Evolutionary conservation across 2,329 filamentous ascomycete genomes (phyloP).

Genomic region (Chrysoporthe austroafricana): DNA sequence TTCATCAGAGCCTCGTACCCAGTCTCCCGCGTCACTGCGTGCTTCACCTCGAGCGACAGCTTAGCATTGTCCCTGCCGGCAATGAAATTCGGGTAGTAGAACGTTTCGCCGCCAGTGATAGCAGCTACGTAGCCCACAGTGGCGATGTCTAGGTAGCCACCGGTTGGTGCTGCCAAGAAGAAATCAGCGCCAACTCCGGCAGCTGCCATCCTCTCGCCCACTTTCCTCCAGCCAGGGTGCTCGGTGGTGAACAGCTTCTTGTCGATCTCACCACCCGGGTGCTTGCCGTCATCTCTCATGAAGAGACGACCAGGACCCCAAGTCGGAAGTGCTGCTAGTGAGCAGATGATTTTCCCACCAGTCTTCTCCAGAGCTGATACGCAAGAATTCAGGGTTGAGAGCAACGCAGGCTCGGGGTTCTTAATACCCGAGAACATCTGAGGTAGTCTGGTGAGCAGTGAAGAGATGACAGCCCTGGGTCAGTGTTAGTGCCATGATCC

Average conservation of each 20-base stretch:
- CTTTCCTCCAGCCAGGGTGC: constrained; percentile 83
- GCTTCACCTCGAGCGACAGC: constrained; percentile 81
- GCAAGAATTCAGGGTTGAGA: constrained; percentile 83
- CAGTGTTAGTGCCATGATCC: constrained; percentile 34
- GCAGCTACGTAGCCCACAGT: constrained; percentile 87
- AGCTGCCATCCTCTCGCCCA: constrained; percentile 85
- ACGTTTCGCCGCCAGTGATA: constrained; percentile 91
- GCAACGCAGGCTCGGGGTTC: constrained; percentile 85
- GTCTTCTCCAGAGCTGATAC: constrained; percentile 82
- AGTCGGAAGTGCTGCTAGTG: constrained; percentile 84
- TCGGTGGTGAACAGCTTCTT: constrained; percentile 92
- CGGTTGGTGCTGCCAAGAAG: constrained; percentile 89
- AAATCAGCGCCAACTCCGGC: constrained; percentile 89
- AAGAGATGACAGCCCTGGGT: constrained; percentile 72
- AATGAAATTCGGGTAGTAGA: constrained; percentile 97
- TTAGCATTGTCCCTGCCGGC: constrained; percentile 83
- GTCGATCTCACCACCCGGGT: constrained; percentile 84
- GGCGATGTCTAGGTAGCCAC: constrained; percentile 89
- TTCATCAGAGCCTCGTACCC: constrained; percentile 98
- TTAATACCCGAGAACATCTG: constrained; percentile 86
- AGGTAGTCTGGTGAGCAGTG: constrained; percentile 82
- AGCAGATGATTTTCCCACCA: constrained; percentile 90
- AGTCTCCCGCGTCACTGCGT: constrained; percentile 85
- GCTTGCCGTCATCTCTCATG: constrained; percentile 85
- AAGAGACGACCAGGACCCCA: constrained; percentile 87